A percentile compares a stretch with the other conserved stretches of the same genome.
Conservation (phyloP, 768 basidiomycete species). For the Boletus speciosus region DNA sequence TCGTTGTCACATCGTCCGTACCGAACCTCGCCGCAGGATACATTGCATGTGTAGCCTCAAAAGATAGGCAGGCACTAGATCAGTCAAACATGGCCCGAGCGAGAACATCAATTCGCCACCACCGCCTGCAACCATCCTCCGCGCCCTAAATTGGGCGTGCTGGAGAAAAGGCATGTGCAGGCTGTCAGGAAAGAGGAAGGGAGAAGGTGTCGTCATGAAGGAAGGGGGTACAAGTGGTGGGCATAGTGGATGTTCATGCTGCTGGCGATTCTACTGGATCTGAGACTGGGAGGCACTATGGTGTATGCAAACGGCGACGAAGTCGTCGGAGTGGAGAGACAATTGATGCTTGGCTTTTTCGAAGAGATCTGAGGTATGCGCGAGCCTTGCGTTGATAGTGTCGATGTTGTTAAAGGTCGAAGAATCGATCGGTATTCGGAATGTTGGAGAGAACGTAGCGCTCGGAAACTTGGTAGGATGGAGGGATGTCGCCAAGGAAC, state of each 20-base stretch:
- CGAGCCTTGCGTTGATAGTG: neutral
- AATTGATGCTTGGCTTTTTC: neutral
- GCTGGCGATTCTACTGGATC: neutral
- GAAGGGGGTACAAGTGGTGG: neutral
- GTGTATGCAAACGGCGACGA: neutral
- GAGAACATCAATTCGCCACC: constrained; percentile 1
- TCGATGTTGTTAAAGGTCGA: neutral
- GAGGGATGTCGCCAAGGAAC: constrained; percentile 1
- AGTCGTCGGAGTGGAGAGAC: neutral
- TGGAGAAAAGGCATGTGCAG: constrained; percentile 12
- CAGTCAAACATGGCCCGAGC: neutral
- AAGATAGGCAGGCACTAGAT: neutral
- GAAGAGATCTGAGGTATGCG: neutral
- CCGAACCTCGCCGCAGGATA: neutral
- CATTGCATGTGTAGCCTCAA: neutral
- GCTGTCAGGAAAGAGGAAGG: neutral
- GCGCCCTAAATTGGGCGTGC: constrained; percentile 16
- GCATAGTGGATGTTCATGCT: neutral
- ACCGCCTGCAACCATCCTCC: constrained; percentile 8
- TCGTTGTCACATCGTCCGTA: neutral
- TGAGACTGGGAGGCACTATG: neutral
- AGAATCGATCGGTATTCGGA: no score
- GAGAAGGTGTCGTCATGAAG: neutral
- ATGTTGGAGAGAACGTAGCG: neutral
- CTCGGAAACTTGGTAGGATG: neutral